Evolutionary conservation across 139 green algal genomes (phyloP).

Genomic region (Tetratostichococcus sp.): DNA sequence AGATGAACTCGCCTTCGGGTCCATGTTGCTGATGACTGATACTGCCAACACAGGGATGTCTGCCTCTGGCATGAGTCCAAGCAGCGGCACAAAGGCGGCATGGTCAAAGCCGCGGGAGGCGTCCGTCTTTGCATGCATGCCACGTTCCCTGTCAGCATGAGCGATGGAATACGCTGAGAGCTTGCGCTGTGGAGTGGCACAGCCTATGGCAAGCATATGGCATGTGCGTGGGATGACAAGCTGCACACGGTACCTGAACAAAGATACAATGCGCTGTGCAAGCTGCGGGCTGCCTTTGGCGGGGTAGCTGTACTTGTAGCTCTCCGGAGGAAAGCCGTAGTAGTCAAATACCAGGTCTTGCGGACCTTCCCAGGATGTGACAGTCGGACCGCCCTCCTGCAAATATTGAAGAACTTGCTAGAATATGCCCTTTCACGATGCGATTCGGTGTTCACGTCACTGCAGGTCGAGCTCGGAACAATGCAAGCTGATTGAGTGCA

Average conservation of each 20-base stretch:
- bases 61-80: conserved; percentile 58
- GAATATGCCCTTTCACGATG: too few species aligned
- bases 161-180: too few species aligned
- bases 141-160: conserved; percentile 12
- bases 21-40: conserved; percentile 36
- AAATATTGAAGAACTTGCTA: too few species aligned
- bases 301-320: conserved; percentile 56
- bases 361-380: conserved; percentile 23
- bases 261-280: conserved; percentile 27
- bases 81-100: conserved; percentile 72
- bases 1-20: conserved; percentile 25
- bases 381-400: conserved; percentile 24
- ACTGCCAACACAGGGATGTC: conserved; percentile 65
- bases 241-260: conserved; percentile 35
- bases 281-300: conserved; percentile 49
- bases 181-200: too few species aligned
- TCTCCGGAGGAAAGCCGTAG: conserved; percentile 57
- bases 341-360: conserved; percentile 66
- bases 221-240: too few species aligned
- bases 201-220: too few species aligned
- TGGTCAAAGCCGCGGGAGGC: conserved; percentile 61
- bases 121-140: conserved; percentile 41
- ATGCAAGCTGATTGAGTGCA: too few species aligned
- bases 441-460: too few species aligned
- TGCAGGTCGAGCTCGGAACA: too few species aligned